Evolutionary conservation across 805 yeast genomes (phyloP), one percentile per base, ranked within the genome.

Genomic region (Metschnikowia drakensbergensis): DNA sequence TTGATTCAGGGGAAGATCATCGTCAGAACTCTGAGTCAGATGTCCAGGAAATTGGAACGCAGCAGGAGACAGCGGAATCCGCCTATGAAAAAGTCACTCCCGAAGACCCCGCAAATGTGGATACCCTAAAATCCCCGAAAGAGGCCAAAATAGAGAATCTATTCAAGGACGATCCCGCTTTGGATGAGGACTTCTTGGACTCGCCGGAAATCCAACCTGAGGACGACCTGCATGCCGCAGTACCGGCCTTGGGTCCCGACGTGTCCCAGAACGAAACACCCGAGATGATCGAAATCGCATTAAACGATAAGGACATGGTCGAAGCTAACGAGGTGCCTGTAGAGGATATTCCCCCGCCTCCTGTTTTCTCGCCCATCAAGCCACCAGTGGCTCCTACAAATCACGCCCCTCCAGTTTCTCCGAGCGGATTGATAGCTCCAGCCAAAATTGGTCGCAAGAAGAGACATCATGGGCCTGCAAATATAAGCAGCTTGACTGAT

Each of bases 401-500:
- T 6, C 11, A 6, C 11, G 9, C 29, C 8, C 33, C 33, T 3
- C 34, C 45, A 9, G 32, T 22, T 9, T 26, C 38, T 6, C 11
- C 38, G 26, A 26, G 38, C 9, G 37, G 38, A 6, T n/a, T 42
- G 34, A 42, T 33, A 33, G 45, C 57, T 4, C 50, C 52, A 5
- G 37, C 51, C 3, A 47, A 46, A 33, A 37, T 49, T 2, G 49
- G 60, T 1, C 62, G 63, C 44, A 65, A 67, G 46, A 69, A 67
- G 58, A 69, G 63, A 52, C 58, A 60, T 25, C 54, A 56, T 6
- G 55, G 58, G 3, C 57, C 61, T 1, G 49, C 39, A 4, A 59
- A 58, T 13, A 47, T 58, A 11, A 61, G 53, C 28, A 72, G 62
- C 8, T 58, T 73, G 39, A 65, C 59, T 38, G 73, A 67, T 42